phyloP scores from a whole-genome alignment of 108 stramenopile genomes.

The Ochromonas danica region DNA sequence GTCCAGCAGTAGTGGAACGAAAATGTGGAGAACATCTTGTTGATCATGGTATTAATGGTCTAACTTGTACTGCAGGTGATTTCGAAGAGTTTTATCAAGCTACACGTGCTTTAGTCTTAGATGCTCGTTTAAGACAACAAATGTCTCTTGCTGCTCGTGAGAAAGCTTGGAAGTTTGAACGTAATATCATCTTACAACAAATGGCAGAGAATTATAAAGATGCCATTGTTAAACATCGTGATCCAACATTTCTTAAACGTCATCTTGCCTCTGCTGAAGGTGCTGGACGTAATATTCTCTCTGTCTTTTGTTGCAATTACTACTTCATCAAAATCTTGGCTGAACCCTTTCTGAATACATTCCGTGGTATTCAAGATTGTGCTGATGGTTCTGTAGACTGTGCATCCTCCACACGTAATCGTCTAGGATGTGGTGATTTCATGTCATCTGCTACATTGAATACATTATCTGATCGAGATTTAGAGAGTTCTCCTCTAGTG shows the following conservation, averaged over 20 bases:
- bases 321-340: neutral
- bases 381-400: constrained; percentile 5
- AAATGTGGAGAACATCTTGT: constrained; percentile 31
- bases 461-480: no score
- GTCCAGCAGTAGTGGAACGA: constrained; percentile 2
- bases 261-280: neutral
- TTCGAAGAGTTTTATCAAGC: constrained; percentile 36
- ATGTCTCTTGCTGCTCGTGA: constrained; percentile 28
- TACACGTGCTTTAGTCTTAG: constrained; percentile 1
- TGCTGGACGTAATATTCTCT: constrained; percentile 20
- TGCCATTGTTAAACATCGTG: constrained; percentile 29
- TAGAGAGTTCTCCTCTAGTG: no score
- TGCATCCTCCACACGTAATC: neutral
- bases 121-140: constrained; percentile 4
- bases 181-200: constrained; percentile 29
- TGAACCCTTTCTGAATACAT: constrained; percentile 33
- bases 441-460: neutral
- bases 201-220: constrained; percentile 35
- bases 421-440: constrained; percentile 7
- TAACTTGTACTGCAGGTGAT: constrained; percentile 28
- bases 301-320: constrained; percentile 30
- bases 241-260: constrained; percentile 22
- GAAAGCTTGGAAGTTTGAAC: constrained; percentile 19
- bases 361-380: constrained; percentile 2
- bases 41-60: constrained; percentile 24